Evolutionary conservation across 805 yeast genomes (phyloP), one percentile per base, ranked within the genome.

Genomic region (Candida gorgasii): DNA sequence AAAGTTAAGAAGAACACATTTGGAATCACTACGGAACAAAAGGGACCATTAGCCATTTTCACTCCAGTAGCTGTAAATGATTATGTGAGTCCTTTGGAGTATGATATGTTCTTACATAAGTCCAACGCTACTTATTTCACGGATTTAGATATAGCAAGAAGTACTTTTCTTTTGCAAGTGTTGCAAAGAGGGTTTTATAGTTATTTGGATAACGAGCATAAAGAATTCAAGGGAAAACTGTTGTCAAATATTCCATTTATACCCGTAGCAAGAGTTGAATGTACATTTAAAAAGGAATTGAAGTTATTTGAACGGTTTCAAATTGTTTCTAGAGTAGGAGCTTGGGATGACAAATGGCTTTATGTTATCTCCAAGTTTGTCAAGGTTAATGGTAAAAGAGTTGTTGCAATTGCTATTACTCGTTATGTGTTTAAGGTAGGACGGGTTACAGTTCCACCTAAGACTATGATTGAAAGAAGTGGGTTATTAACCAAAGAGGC

Each of bases 291-390:
- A 47, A 78, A 75, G 48, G 96, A 90, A 55, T 80, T 92, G 57
- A 75, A 66, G 52, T 84, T 92, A 1, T 86, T 82, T 55, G 77
- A 75, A 42, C 52, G 53, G 18, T 90, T 82, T 58, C 49, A 64
- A 3, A 70, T 90, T 16, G 67, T 69, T 26, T 75, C 85, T 2
- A 68, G 79, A 28, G 73, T 90, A 14, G 58, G 86, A 5, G 84
- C 92, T 6, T 89, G 96, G 96, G 93, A 87, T 63, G 71, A 77
- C 24, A 90, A 89, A 61, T 89, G 97, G 96, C 53, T 90, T 11
- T 89, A 80, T 56, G 75, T 87, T 9, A 49, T 85, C 17, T 78
- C 85, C 31, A 74, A 78, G 53, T 88, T 89, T 55, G 75, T 72
- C 43, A 48, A 44, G n/a, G 49, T 48, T 17, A 46, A 50, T 3